Base-by-base conservation (phyloP, 2,329 filamentous ascomycete species). In the Pseudocercospora fuligena region DNA sequence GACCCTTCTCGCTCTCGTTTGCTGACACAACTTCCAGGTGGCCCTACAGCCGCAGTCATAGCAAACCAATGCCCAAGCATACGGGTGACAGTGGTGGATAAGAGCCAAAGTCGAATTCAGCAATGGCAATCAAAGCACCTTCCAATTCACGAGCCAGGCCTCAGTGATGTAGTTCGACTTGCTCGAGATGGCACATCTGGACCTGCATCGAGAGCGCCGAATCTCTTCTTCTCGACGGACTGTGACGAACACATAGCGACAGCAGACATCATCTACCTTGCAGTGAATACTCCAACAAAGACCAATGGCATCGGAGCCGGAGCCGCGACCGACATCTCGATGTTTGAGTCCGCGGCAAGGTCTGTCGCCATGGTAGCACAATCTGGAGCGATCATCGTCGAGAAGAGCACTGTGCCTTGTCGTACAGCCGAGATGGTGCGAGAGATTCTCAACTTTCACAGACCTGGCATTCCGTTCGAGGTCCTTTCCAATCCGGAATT, bases 401-500 rank as follows among this genome's bases (percentile, higher is more conserved):
- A 93, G 81, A 94, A 94, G 81, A 91, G 88, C 66, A 94, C 92
- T 0, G 91, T 94, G 29, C 91, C 91, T 1, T 92, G 89, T 77
- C 83, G 89, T 67, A 93, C 91, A 4, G 90, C 90, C 1, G 85
- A 92, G 71, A 85, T 88, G 31, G 87, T 93, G 33, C 84, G 86
- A 72, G 85, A 89, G 69, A 91, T 88, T 70, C 88, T 92, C 23
- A 40, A 56, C 29, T 80, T 83, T 60, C 43, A 69, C 73, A 86
- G 87, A 14, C 89, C 89, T 1, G 85, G 85, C 16, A 83, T 88
- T 12, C 83, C 85, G 65, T 93, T 93, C 74, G 89, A 93, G 75
- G 87, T 94, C 62, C 85, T 94, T 25, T 93, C 90, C 54, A 94
- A 93, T 79, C 91, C 92, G 7, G 91, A 94, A 77, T 94, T 94